A percentile compares a stretch with the other conserved stretches of the same genome.
Conservation (phyloP, 495 filamentous ascomycete genomes). For the Tuber aestivum region DNA sequence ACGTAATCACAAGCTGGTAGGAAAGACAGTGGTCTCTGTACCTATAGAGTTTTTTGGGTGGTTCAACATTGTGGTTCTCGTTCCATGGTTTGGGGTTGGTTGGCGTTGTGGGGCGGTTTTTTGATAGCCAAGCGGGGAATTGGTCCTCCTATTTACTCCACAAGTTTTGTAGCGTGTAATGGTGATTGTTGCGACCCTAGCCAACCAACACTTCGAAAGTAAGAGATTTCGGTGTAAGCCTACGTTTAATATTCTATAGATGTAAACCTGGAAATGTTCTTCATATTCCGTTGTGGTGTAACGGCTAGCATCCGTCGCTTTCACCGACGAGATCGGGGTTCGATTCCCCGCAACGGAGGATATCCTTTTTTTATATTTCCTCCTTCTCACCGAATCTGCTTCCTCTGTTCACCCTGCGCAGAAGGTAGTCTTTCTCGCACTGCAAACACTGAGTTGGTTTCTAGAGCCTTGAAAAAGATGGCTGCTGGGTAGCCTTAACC, state of each 20-base stretch:
- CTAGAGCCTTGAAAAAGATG: not conserved
- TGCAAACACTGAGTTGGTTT: not conserved
- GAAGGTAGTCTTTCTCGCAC: no score
- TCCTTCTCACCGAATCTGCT: not conserved
- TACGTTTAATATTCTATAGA: not conserved
- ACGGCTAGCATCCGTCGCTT: slow-evolving; percentile 39
- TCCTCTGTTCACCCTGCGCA: not conserved
- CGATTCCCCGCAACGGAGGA: slow-evolving; percentile 37
- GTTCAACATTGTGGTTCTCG: no score
- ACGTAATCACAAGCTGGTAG: no score
- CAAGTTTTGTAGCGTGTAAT: no score
- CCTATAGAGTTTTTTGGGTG: no score
- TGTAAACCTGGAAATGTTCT: not conserved
- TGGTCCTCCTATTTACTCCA: no score
- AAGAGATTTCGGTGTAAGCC: no score
- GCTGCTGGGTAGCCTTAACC: not conserved
- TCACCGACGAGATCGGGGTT: slow-evolving; percentile 42
- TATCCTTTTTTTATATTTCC: slow-evolving; percentile 9
- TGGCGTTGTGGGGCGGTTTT: no score
- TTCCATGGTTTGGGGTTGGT: no score
- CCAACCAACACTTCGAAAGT: not conserved
- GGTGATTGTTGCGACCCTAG: not conserved
- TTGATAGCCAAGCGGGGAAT: no score
- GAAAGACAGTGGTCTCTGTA: no score
- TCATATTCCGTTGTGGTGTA: slow-evolving; percentile 31